Base-by-base conservation (phyloP, 805 yeast genomes). In the Candida saitoana region DNA sequence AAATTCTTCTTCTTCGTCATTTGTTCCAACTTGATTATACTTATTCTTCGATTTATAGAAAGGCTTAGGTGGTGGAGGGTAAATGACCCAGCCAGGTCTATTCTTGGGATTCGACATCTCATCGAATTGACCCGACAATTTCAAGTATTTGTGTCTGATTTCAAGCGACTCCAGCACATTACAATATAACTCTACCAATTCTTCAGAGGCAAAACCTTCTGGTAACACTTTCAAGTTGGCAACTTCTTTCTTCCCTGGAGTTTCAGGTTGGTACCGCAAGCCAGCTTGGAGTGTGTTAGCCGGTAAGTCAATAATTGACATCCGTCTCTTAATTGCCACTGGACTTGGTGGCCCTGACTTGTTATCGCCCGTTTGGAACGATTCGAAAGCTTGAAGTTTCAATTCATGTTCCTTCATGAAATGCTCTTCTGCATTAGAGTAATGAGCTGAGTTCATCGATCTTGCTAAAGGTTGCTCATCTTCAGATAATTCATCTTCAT, bases 31-130 rank as follows among this genome's bases (percentile, higher is more conserved):
- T 44, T 77, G 76, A 37, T 74, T 74, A 54, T 74, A 79, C 33
- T 71, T 60, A 66, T 63, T 69, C 48, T 56, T 84, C 74, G 82
- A 93, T 81, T 52, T 70, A 50, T 70, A 70, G 16, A 91, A 81
- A 3, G 99, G 97, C 49, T 80, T 80, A 11, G 99, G 99, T 1
- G 98, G 97, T 8, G 82, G 79, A 0, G 99, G 99, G 58, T 90
- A 91, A 38, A 93, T 81, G 12, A 58, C 58, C 98, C 98, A 93
- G 31, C 60, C 65, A 11, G 64, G 65, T 18, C 53, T 56, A 62
- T 95, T 91, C 58, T 91, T 89, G 2, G 99, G 99, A 62, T 93
- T 93, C 52, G 81, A 84, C 29, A 65, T 58, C 35, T 83, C 84
- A 42, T 79, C 69, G 4, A 47, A 40, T 65, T 93, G 99, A 40